Conservation (phyloP, 768 basidiomycete species). For the Mycena rosella region DNA sequence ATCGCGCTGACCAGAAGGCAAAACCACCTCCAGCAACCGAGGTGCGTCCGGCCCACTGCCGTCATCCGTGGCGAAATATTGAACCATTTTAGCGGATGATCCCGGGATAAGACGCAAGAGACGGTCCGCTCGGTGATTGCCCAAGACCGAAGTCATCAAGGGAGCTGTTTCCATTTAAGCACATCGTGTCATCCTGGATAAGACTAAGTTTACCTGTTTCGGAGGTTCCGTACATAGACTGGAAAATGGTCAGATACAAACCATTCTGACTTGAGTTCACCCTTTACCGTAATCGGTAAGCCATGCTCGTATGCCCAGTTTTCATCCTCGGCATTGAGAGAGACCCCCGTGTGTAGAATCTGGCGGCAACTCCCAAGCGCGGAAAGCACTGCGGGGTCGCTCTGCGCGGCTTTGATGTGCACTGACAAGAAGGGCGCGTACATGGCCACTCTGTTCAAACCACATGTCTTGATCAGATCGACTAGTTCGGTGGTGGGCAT, state of each 20-base stretch:
- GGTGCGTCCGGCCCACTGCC: background rate
- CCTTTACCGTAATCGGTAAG: background rate
- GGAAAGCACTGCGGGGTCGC: background rate
- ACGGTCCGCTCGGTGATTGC: background rate
- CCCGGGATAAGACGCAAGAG: background rate
- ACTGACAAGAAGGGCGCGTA: slow-evolving; percentile 1
- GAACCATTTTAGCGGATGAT: background rate
- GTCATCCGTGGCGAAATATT: background rate
- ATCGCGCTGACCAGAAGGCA: slow-evolving; percentile 13
- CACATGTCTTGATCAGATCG: background rate
- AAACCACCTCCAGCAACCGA: background rate
- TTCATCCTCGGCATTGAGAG: slow-evolving; percentile 3
- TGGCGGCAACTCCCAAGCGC: background rate
- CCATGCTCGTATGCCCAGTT: background rate
- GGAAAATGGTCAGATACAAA: too few relatives aligned
- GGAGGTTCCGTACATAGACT: slow-evolving; percentile 5
- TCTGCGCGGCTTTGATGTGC: slow-evolving; percentile 1
- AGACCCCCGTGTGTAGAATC: slow-evolving; percentile 2
- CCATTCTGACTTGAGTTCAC: too few relatives aligned
- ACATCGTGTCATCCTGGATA: background rate
- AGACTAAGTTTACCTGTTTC: slow-evolving; percentile 3
- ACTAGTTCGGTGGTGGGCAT: background rate
- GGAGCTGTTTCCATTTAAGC: background rate
- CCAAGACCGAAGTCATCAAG: slow-evolving; percentile 3
- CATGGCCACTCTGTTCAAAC: background rate